These are phyloP conservation scores for Leccinum boreale DNA, from an alignment of 768 basidiomycete genomes.

Conservation along the genomic window DNA sequence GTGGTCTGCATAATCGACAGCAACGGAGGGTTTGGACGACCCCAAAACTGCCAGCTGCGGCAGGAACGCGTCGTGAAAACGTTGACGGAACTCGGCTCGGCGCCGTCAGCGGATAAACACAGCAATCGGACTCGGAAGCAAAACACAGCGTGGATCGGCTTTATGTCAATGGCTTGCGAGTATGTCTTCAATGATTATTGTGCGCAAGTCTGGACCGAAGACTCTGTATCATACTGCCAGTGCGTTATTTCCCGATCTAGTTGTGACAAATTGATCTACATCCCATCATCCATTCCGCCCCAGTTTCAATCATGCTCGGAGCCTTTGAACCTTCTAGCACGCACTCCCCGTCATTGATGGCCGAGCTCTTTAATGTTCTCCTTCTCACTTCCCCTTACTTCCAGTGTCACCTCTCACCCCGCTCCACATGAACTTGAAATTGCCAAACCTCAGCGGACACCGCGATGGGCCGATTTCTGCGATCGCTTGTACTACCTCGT, in stretches of 20 bases:
- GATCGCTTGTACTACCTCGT: conserved; percentile 35
- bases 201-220: neutral
- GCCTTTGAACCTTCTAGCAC: conserved; percentile 14
- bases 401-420: neutral
- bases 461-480: conserved; percentile 14
- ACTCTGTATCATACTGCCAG: too few relatives aligned
- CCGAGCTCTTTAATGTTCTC: conserved; percentile 7
- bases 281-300: neutral
- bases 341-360: conserved; percentile 10
- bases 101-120: conserved; percentile 13
- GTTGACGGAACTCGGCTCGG: conserved; percentile 1
- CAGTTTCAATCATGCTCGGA: conserved; percentile 1
- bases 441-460: neutral
- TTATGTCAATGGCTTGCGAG: conserved; percentile 27
- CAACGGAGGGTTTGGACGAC: conserved; percentile 15
- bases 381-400: conserved; percentile 1
- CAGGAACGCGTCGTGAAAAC: conserved; percentile 20
- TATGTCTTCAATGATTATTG: conserved; percentile 2
- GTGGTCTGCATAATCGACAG: neutral
- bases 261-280: conserved; percentile 18
- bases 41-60: conserved; percentile 33
- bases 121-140: conserved; percentile 1
- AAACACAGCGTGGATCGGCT: neutral
- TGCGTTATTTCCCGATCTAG: conserved; percentile 9
- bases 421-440: conserved; percentile 18